These are phyloP conservation scores for Angophora floribunda DNA, from an alignment of 345 rosid genomes.

Conservation along the genomic window DNA sequence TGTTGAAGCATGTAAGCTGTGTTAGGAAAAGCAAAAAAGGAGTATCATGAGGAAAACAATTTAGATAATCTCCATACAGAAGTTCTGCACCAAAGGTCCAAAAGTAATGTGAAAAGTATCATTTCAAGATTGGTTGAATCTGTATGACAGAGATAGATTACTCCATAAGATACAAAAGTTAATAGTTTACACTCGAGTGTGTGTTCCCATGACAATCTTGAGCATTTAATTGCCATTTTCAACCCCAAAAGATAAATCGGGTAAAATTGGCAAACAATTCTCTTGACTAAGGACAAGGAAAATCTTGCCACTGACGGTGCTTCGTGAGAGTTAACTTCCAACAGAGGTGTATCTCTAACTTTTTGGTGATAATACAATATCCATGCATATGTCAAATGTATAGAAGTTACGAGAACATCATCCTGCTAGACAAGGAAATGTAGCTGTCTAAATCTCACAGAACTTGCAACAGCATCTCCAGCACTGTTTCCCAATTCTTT, in stretches of 20 bases:
- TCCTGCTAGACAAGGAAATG: not conserved
- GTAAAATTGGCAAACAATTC: not conserved
- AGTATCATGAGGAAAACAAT: not conserved
- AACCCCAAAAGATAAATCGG: not conserved
- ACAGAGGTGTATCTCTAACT: not conserved
- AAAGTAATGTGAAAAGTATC: not conserved
- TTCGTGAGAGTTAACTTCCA: not conserved
- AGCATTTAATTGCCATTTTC: not conserved
- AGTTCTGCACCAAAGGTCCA: not conserved
- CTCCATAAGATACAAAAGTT: not conserved
- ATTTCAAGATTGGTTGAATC: not conserved
- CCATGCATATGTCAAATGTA: not conserved
- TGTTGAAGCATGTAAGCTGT: constrained; percentile 2
- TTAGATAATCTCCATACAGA: not conserved
- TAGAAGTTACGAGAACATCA: not conserved
- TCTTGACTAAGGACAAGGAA: not conserved
- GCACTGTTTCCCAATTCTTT: not conserved
- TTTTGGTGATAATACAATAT: not conserved
- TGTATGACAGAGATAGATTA: not conserved
- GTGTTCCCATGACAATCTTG: not conserved
- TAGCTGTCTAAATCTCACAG: not conserved
- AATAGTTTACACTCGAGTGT: not conserved
- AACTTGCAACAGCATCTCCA: not conserved
- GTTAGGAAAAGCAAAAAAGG: not conserved
- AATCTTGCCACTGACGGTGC: not conserved